Evolutionary conservation across 1,284 basidiomycete genomes (phyloP), one percentile per base, ranked within the genome.

Genomic region (Mycena sp.): DNA sequence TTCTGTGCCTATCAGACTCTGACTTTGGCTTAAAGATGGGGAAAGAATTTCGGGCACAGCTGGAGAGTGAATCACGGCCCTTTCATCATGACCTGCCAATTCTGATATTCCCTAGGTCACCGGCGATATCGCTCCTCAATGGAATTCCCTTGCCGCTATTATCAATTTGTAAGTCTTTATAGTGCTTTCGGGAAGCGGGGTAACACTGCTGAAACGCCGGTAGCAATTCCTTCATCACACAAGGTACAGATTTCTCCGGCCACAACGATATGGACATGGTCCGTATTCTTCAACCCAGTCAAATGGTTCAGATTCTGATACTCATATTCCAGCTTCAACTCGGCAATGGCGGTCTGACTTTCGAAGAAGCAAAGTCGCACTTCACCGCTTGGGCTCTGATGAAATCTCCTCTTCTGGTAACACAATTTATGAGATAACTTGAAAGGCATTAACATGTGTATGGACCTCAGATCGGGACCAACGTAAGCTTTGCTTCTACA

Each of bases 341-440:
- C 12, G 87, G 87, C 1, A 88, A 89, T 66, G 86, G 85, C 9
- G 81, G 83, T 19, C 76, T 89, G 32, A 85, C 84, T 1, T 83
- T 77, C 65, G 86, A 89, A 17, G 87, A 89, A 73, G 72, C 82
- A 7, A 88, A 88, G 70, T 81, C 86, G 2, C 86, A 88, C 69
- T 88, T 87, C 73, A 87, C 85, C 0, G 86, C 85, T 6, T 89
- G 87, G 88, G 87, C 87, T 14, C 73, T 89, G 23, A 83, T 87
- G 82, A 87, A 86, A 71, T 86, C 85, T 2, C 78, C 86, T 4
- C 76, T 85, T 9, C 72, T 85, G 44, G 60, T 65, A 25, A 41
- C 7, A 6, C 19, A 19, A 10, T 19, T 50, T n/a, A 6, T 38
- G 7, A n/a, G n/a, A n/a, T n/a, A n/a, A n/a, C n/a, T n/a, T n/a